phyloP scores from a whole-genome alignment of 345 rosid genomes.

The Corchorus olitorius region DNA sequence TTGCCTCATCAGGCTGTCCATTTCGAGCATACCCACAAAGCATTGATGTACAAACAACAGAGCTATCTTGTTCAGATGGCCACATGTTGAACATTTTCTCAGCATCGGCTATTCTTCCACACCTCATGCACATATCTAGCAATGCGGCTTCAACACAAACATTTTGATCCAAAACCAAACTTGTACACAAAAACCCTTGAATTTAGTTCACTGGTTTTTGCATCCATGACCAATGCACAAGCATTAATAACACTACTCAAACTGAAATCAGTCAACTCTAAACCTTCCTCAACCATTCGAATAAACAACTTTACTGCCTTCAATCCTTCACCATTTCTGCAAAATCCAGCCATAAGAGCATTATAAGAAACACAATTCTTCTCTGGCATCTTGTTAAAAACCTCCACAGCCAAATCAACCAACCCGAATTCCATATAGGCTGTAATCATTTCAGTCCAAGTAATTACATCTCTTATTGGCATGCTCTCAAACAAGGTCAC shows the following conservation, averaged over 20 bases:
- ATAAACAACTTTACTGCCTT: conserved; percentile 53
- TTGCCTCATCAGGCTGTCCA: conserved; percentile 70
- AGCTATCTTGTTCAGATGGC: conserved; percentile 48
- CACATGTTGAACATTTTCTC: conserved; percentile 56
- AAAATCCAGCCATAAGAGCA: conserved; percentile 70
- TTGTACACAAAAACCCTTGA: conserved; percentile 70
- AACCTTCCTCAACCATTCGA: conserved; percentile 54
- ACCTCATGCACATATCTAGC: conserved; percentile 79
- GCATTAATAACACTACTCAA: conserved; percentile 64
- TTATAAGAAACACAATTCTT: conserved; percentile 62
- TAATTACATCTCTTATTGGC: conserved; percentile 55
- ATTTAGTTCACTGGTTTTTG: conserved; percentile 61
- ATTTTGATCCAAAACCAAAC: conserved; percentile 62
- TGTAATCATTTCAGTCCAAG: conserved; percentile 66
- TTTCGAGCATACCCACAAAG: conserved; percentile 72
- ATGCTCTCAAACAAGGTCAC: conserved; percentile 51
- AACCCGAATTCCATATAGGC: conserved; percentile 71
- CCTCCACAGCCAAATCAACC: conserved; percentile 60
- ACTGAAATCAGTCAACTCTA: conserved; percentile 63
- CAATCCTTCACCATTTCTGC: conserved; percentile 53
- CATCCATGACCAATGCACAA: conserved; percentile 54
- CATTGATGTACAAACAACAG: conserved; percentile 67
- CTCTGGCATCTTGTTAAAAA: conserved; percentile 63
- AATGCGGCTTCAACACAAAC: conserved; percentile 63
- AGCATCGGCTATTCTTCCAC: conserved; percentile 81